Base-by-base conservation (phyloP, 768 basidiomycete genomes). In the Hypholoma sublateritium region DNA sequence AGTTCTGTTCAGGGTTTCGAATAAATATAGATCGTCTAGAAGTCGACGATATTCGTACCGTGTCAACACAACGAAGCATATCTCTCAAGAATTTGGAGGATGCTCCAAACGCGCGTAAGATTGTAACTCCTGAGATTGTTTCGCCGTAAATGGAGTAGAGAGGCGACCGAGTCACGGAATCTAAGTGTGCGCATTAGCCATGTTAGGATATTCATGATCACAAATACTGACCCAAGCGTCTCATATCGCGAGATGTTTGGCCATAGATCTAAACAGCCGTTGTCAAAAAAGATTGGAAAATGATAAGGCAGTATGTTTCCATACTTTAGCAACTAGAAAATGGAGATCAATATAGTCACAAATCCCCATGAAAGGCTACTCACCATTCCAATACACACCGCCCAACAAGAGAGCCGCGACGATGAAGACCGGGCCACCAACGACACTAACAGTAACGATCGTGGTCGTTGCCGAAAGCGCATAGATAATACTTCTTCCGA, bases 221-320 rank as follows among this genome's bases (percentile, higher is more conserved):
- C 44, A 60, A 11, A 51, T 8, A 66, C 78, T 39, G 70, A 86
- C 89, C 89, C 59, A 90, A 72, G 52, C 91, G 80, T 59, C 91
- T 81, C 88, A 93, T 87, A 68, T 93, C 91, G 55, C 95, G 80
- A 13, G 91, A 91, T 0, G 92, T 91, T 71, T 94, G 94, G 25
- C 72, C 72, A 58, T 77, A 77, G 22, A 75, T 68, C 76, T 77
- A 32, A n/a, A 53, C 3, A 50, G 47, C 16, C 25, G 34, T 53
- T 47, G 62, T 55, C n/a, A 59, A 49, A 21, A 49, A 22, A 37
- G 25, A n/a, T n/a, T n/a, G 9, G 50, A 17, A 34, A 4, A 21
- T 11, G 5, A 39, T n/a, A 35, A n/a, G 25, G 36, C 16, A 17
- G 17, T 11, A 21, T n/a, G n/a, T 3, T 12, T 24, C 13, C 61